Evolutionary conservation across 75 land plant genomes (phyloP), one percentile per base, ranked within the genome.

Genomic region (Pinus tabuliformis): DNA sequence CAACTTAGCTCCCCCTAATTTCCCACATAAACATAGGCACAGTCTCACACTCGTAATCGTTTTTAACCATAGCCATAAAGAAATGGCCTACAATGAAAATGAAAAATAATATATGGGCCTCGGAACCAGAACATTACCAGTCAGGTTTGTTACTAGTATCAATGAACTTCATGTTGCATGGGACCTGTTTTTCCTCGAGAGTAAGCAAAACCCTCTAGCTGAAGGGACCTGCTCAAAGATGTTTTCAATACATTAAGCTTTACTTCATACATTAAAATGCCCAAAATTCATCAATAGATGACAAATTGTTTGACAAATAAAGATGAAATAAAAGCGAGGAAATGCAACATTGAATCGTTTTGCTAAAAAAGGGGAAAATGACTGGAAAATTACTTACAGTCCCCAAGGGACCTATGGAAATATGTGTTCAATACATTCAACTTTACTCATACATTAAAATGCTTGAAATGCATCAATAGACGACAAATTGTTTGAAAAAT

Each of bases 401-500:
- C 96, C 87, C 76, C 70, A 96, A 96, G 21, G 99, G 99, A 60
- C 99, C 97, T 96, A 84, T 73, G 75, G 14, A 39, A 52, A 73
- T 62, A 33, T 20, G 28, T 56, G n/a, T 60, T 33, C 61, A 80
- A 56, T 16, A 6, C 2, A 28, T 11, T 18, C 4, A 42, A 37
- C 72, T 39, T 26, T 49, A 21, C 17, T 57, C 56, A 42, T 54
- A 39, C 65, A 17, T 54, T 33, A 56, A 72, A 21, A 72, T 5
- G 21, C 30, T 1, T 17, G 2, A 11, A 59, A 18, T 17, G 18
- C 61, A 59, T 5, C 61, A 17, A 59, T 59, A 59, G 20, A 59
- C 21, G 6, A 18, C 61, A 17, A 59, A 5, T 59, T 59, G n/a
- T 15, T 59, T 59, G 21, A 59, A n/a, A 13, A n/a, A 59, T 13